A percentile compares a stretch with the other conserved stretches of the same genome.
These are phyloP conservation scores for Sarocladiaceae sp. DNA, from an alignment of 2,329 filamentous ascomycete species.

Conservation along the genomic window DNA sequence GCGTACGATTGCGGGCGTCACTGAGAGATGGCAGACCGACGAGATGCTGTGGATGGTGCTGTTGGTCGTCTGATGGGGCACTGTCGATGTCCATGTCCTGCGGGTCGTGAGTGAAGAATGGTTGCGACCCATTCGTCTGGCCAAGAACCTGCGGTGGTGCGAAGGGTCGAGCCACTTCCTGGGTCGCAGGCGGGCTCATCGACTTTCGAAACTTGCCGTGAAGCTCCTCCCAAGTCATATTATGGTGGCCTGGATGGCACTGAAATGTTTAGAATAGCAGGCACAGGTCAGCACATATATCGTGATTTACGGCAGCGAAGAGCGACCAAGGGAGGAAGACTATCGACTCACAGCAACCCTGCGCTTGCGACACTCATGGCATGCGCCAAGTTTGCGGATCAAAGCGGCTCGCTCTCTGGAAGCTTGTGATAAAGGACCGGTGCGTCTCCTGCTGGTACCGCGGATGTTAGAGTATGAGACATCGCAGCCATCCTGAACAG, in stretches of 20 bases:
- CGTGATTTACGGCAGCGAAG: constrained; percentile 14
- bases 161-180: constrained; percentile 41
- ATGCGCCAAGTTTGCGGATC: constrained; percentile 57
- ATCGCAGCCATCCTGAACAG: constrained; percentile 51
- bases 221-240: constrained; percentile 58
- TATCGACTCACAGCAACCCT: constrained; percentile 55
- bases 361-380: constrained; percentile 49
- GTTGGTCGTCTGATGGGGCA: constrained; percentile 17
- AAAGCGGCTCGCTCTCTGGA: constrained; percentile 56
- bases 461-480: constrained; percentile 40
- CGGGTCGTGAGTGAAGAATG: constrained; percentile 38
- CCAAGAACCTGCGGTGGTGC: constrained; percentile 32
- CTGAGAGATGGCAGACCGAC: constrained; percentile 35
- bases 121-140: constrained; percentile 14
- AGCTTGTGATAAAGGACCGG: constrained; percentile 53
- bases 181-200: constrained; percentile 42
- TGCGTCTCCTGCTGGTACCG: constrained; percentile 53
- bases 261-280: constrained; percentile 19
- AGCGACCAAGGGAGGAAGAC: constrained; percentile 10
- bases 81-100: constrained; percentile 54
- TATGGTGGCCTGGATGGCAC: constrained; percentile 58
- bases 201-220: constrained; percentile 49
- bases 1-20: constrained; percentile 50
- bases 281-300: background rate
- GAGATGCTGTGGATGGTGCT: constrained; percentile 23